Base-by-base conservation (phyloP, 164 flowering plant species). In the Santalum album region DNA sequence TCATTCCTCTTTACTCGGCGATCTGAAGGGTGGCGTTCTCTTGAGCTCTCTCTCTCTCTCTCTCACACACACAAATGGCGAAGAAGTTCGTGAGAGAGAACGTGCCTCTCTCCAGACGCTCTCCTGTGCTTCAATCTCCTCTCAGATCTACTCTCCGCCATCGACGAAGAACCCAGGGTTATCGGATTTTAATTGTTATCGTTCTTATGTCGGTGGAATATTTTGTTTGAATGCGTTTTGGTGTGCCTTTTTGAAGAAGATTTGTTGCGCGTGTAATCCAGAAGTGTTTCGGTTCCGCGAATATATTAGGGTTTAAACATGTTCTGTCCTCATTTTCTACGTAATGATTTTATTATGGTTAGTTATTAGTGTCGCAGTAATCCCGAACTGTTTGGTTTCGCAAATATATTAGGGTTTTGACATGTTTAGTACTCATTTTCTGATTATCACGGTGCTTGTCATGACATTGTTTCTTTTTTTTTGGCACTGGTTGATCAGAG, bases 41-140 rank as follows among this genome's bases (percentile, higher is more conserved):
- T n/a, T n/a, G n/a, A n/a, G n/a, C n/a, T 29, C 34, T 29, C 34
- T 29, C 34, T 29, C 34, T 29, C 34, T 29, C 34, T 29, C 34
- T 29, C 9, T 9, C 9, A 36, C 12, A 15, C 20, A 20, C 49
- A 2, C 35, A 61, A 58, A 77, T 82, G 94, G 79, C 80, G 84
- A 84, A 70, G 87, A 80, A 69, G 29, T 71, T 57, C 64, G 86
- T 70, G 46, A 70, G 82, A 52, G 95, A 78, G 52, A 74, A 73
- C 65, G 81, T 75, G 19, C 95, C 96, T 15, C 78, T 92, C 52
- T 92, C 99, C 15, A 73, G 88, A 92, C 27, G 71, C 95, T 18
- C 75, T 92, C 12, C 87, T 92, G 60, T 92, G 91, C 72, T 92
- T 92, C 76, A 97, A 92, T 77, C 90, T 92, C 66, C 86, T 92